These are phyloP conservation scores for Beauveria sp. DNA, from an alignment of 2,329 filamentous ascomycete species.

Conservation along the genomic window DNA sequence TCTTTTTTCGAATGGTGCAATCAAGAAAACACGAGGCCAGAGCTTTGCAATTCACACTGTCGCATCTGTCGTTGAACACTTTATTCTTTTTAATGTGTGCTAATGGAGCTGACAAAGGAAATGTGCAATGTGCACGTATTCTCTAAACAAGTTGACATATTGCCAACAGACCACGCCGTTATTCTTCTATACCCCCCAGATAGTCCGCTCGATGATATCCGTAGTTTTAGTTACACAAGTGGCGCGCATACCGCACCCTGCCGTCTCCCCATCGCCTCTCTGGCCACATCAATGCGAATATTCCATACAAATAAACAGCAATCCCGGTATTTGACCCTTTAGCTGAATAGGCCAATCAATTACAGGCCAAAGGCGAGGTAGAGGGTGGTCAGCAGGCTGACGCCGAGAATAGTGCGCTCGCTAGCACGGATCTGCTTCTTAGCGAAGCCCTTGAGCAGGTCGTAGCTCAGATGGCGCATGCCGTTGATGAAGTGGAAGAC, in stretches of 20 bases:
- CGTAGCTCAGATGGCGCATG: slow-evolving; percentile 46
- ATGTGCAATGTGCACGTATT: slow-evolving; percentile 2
- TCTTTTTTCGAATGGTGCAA: neutral
- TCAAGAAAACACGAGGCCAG: neutral
- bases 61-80: neutral
- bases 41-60: too few species aligned
- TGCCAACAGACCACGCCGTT: neutral
- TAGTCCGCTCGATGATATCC: slow-evolving; percentile 6
- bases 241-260: neutral
- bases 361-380: slow-evolving; percentile 43
- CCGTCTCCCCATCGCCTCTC: neutral
- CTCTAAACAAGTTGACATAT: neutral
- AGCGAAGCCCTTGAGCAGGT: slow-evolving; percentile 42
- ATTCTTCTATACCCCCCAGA: neutral
- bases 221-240: slow-evolving; percentile 2
- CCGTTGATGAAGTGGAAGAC: slow-evolving; percentile 51
- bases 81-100: neutral
- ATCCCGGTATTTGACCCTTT: neutral
- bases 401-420: slow-evolving; percentile 42
- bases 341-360: neutral
- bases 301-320: slow-evolving; percentile 11
- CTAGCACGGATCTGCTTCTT: slow-evolving; percentile 38
- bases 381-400: slow-evolving; percentile 33
- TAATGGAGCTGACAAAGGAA: slow-evolving; percentile 8
- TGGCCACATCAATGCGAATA: neutral